Conservation (phyloP, 768 basidiomycete species). For the Tephrocybe sp. region DNA sequence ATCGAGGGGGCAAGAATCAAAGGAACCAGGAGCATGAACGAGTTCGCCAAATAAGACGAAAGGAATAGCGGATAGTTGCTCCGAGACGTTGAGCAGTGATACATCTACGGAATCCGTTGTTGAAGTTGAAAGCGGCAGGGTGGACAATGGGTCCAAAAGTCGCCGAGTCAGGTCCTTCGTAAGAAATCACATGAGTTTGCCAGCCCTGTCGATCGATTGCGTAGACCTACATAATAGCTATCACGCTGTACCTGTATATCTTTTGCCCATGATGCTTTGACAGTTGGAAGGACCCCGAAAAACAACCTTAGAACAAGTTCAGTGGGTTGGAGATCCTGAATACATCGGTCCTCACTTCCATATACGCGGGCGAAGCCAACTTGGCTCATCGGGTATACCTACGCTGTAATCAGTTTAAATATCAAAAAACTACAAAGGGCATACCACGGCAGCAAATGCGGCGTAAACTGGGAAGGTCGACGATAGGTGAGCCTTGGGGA, state of each 20-base stretch:
- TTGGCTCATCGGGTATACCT: constrained; percentile 76
- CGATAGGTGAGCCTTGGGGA: constrained; percentile 41
- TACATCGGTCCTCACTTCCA: constrained; percentile 60
- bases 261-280: constrained; percentile 58
- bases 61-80: constrained; percentile 59
- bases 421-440: constrained; percentile 11
- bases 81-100: constrained; percentile 46
- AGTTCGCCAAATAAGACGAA: constrained; percentile 47
- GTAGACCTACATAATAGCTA: constrained; percentile 66
- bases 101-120: constrained; percentile 45
- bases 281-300: constrained; percentile 57
- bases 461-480: constrained; percentile 59
- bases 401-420: constrained; percentile 9
- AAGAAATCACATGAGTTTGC: constrained; percentile 11
- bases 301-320: constrained; percentile 44
- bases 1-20: constrained; percentile 49
- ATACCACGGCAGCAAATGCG: constrained; percentile 62
- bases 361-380: constrained; percentile 73
- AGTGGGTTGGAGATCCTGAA: constrained; percentile 7
- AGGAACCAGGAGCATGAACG: constrained; percentile 50
- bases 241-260: constrained; percentile 63
- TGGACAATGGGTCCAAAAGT: constrained; percentile 54
- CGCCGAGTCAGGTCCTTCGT: constrained; percentile 68
- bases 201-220: not conserved
- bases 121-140: constrained; percentile 39